These are phyloP conservation scores for Mycena capillaripes DNA, from an alignment of 768 basidiomycete species.

Conservation along the genomic window DNA sequence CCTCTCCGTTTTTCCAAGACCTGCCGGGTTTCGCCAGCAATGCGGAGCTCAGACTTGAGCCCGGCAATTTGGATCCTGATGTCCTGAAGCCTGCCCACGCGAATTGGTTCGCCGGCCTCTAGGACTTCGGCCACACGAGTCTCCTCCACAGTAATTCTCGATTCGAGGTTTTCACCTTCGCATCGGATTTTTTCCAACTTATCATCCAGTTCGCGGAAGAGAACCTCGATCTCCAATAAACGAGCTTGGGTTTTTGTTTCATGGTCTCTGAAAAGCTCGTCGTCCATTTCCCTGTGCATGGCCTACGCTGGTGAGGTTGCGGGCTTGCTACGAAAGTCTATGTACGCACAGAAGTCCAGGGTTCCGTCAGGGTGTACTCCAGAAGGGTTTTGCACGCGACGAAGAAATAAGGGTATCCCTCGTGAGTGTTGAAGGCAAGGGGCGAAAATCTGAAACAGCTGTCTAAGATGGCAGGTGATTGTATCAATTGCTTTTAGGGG, in stretches of 20 bases:
- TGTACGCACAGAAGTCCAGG: too few relatives aligned
- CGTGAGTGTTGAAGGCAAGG: too few relatives aligned
- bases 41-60: neutral
- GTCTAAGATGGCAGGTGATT: too few relatives aligned
- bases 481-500: too few relatives aligned
- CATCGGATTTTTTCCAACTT: neutral
- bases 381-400: too few relatives aligned
- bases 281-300: neutral
- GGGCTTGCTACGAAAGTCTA: too few relatives aligned
- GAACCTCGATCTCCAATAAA: neutral
- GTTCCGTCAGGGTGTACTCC: too few relatives aligned
- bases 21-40: neutral
- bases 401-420: too few relatives aligned
- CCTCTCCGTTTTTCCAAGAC: neutral
- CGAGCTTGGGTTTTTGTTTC: neutral
- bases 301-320: too few relatives aligned
- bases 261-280: neutral
- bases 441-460: too few relatives aligned
- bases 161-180: neutral
- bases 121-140: too few relatives aligned
- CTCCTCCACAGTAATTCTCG: neutral
- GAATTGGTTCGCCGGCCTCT: neutral
- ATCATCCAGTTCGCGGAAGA: neutral
- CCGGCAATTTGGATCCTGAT: neutral
- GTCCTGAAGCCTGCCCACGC: neutral